Conservation (phyloP, 768 basidiomycete genomes). For the Neoboletus magnificus region DNA sequence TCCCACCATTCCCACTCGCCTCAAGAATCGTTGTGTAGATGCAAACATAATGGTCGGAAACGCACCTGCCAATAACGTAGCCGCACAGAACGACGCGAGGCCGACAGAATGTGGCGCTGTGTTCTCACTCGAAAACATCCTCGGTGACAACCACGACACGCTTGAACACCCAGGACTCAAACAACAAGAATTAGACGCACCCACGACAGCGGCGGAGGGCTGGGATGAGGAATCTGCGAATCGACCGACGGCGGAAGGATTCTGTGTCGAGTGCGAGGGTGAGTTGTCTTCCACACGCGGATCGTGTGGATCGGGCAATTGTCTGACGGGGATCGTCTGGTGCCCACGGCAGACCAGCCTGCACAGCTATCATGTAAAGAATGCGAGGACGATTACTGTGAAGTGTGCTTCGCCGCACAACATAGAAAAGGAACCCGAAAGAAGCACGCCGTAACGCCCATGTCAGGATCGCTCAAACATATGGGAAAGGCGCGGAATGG, state of each 20-base stretch:
- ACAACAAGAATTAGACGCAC: constrained; percentile 31
- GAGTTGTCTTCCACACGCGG: constrained; percentile 3
- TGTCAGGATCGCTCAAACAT: constrained; percentile 28
- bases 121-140: constrained; percentile 70
- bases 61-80: constrained; percentile 13
- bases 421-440: constrained; percentile 81
- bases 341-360: constrained; percentile 62
- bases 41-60: constrained; percentile 21
- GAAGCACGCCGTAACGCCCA: constrained; percentile 51
- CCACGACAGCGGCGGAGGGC: constrained; percentile 42
- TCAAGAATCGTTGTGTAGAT: constrained; percentile 6
- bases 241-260: constrained; percentile 54
- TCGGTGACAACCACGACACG: constrained; percentile 58
- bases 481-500: constrained; percentile 16
- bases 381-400: constrained; percentile 73
- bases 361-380: constrained; percentile 70
- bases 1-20: constrained; percentile 2
- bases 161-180: constrained; percentile 51
- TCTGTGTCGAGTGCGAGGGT: constrained; percentile 89
- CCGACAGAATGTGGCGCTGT: constrained; percentile 6
- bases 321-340: background rate
- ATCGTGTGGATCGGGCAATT: background rate
- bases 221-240: constrained; percentile 64
- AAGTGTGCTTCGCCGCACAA: constrained; percentile 83
- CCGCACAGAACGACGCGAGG: constrained; percentile 8